Evolutionary conservation across 2,329 filamentous ascomycete genomes (phyloP).

Genomic region (Pseudogymnoascus sp.): DNA sequence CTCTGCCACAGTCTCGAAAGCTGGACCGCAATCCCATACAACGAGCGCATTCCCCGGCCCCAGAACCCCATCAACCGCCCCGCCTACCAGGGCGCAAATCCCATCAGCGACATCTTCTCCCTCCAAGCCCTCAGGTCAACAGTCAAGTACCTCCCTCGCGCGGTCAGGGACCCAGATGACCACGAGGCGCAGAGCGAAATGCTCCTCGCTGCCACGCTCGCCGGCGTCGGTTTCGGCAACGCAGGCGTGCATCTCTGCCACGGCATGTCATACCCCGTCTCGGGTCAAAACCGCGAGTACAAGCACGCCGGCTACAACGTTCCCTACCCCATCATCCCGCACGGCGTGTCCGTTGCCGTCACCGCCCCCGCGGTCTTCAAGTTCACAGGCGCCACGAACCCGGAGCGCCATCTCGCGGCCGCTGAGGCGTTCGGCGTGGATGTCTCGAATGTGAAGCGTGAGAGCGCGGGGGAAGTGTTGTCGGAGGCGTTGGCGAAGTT

Average conservation of each 20-base stretch:
- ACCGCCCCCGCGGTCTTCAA: slow-evolving; percentile 89
- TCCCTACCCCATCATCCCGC: slow-evolving; percentile 73
- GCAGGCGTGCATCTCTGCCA: slow-evolving; percentile 87
- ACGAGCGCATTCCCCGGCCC: slow-evolving; percentile 75
- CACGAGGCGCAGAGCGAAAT: slow-evolving; percentile 90
- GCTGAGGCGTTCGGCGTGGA: slow-evolving; percentile 90
- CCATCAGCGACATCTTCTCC: slow-evolving; percentile 95
- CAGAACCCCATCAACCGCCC: slow-evolving; percentile 83
- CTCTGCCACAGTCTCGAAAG: slow-evolving; percentile 92
- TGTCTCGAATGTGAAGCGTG: slow-evolving; percentile 75
- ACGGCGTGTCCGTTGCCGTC: slow-evolving; percentile 91
- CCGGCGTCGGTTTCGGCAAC: slow-evolving; percentile 94
- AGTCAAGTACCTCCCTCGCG: slow-evolving; percentile 85
- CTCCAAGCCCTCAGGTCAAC: slow-evolving; percentile 75
- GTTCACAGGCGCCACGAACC: slow-evolving; percentile 87
- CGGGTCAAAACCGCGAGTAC: slow-evolving; percentile 87
- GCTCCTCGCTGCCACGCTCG: slow-evolving; percentile 87
- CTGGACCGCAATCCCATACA: slow-evolving; percentile 95
- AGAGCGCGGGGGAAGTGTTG: slow-evolving; percentile 82
- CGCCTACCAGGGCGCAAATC: slow-evolving; percentile 94
- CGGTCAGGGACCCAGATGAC: slow-evolving; percentile 82
- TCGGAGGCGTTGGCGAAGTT: slow-evolving; percentile 77
- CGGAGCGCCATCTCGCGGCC: slow-evolving; percentile 80
- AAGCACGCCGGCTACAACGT: slow-evolving; percentile 82
- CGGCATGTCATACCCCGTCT: slow-evolving; percentile 97